Evolutionary conservation across 2,329 filamentous ascomycete genomes (phyloP), one percentile per base, ranked within the genome.

Genomic region (Aspergillus candidus): DNA sequence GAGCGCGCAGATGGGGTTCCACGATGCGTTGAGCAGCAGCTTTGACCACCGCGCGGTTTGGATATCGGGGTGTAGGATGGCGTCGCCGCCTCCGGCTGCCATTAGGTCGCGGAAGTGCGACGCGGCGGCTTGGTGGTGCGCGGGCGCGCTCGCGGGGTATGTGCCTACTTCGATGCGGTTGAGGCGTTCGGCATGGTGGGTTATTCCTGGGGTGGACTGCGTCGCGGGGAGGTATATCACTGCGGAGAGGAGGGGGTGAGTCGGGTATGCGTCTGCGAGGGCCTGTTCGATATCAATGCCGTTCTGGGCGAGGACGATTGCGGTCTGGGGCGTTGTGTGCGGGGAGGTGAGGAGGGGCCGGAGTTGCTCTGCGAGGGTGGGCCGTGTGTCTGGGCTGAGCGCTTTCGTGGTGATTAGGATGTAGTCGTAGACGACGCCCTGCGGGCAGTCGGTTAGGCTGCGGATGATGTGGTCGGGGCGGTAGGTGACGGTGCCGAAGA

Each of bases 231-330:
- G 62, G 52, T 80, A 79, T 14, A 74, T 70, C 1, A 81, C 77
- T 32, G 72, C 74, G 34, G 74, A 79, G 6, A 83, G 55, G 15
- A 83, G 68, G 0, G 77, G 72, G 29, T 73, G 75, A 0, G 56
- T 42, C 0, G 77, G 77, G 49, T 77, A 83, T 0, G 62, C 59
- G 0, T 56, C 51, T 0, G 61, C 53, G 40, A 79, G 80, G 12
- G 77, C 72, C 8, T 75, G 69, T 55, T 83, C 80, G 47, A 82
- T 80, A 1, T 70, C 72, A 32, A 83, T 74, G 0, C 80, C 80
- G 51, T 83, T 83, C 48, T 83, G 79, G 12, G 81, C 71, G 1
- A 83, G 71, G 6, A 78, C 76, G 33, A 83, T 75, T 0, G 73
- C 71, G 0, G 78, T 81, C 38, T 65, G 14, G 41, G 39, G 8